Evolutionary conservation across 2,329 filamentous ascomycete species (phyloP).

Genomic region (Scytalidium sp.): DNA sequence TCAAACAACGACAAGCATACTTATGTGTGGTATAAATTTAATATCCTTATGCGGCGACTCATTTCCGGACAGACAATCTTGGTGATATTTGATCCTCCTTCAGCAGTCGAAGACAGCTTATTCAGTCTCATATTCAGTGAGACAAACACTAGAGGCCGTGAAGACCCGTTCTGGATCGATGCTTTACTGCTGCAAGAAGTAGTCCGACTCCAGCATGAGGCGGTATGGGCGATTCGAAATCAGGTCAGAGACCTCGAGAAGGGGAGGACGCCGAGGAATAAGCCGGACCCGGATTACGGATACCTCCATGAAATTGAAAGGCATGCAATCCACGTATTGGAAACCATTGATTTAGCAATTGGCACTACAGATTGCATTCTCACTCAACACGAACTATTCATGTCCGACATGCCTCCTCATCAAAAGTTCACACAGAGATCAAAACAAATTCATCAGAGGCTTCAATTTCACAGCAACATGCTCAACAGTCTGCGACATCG

Average conservation of each 20-base stretch:
- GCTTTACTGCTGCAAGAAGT: slow-evolving; percentile 27
- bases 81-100: no score
- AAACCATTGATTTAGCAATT: slow-evolving; percentile 36
- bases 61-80: no score
- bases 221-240: slow-evolving; percentile 38
- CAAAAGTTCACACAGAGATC: not conserved
- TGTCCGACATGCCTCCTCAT: not conserved
- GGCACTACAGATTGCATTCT: slow-evolving; percentile 21
- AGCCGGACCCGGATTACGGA: slow-evolving; percentile 31
- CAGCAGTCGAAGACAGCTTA: no score
- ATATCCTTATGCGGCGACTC: slow-evolving; percentile 7
- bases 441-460: slow-evolving; percentile 1
- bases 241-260: slow-evolving; percentile 33
- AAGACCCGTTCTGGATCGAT: slow-evolving; percentile 37
- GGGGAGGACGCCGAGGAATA: slow-evolving; percentile 1
- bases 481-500: slow-evolving; percentile 6
- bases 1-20: slow-evolving; percentile 2
- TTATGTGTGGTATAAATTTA: slow-evolving; percentile 12
- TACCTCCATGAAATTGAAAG: slow-evolving; percentile 38
- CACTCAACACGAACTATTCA: not conserved
- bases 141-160: no score
- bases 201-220: slow-evolving; percentile 27
- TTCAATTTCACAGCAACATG: slow-evolving; percentile 4
- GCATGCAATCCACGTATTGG: slow-evolving; percentile 41
- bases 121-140: no score